Base-by-base conservation (phyloP, 257 asterid species). In the Gentiana macrophylla region DNA sequence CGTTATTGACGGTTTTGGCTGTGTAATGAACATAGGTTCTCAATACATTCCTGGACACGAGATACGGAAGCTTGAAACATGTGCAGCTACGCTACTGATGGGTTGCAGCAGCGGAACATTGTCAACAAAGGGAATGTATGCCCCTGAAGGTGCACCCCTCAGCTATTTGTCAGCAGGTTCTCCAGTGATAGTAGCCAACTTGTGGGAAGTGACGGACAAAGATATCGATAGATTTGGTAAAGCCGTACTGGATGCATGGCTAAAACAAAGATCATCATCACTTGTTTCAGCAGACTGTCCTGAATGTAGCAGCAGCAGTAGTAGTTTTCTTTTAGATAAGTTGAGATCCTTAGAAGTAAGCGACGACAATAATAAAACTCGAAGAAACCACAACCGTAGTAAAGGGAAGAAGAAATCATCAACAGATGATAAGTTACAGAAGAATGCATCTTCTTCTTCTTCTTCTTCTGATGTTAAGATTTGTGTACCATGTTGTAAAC, bases 161-260 rank as follows among this genome's bases (percentile, higher is more conserved):
- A 72, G 83, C 57, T 92, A 88, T 55, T 72, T 92, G 36, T 64
- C 76, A 7, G 98, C 93, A 0, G 97, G 98, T 45, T 88, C 97
- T 37, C 97, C 97, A 3, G 80, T 88, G 50, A 80, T 71, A 55
- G 73, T 88, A 12, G 97, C 97, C 56, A 88, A 88, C 67, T 59
- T 92, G 60, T 92, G 98, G 98, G 98, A 88, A 48, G 97, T 92
- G 50, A 92, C 98, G 0, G 98, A 92, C 64, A 92, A 80, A 65
- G 98, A 92, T 70, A 92, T 92, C 2, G 98, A 92, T 67, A 82
- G 97, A 61, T 92, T 92, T 57, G 95, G 95, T 24, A 92, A 88
- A 83, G 82, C 94, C 57, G 73, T 88, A 90, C 95, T 88, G n/a
- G 80, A 78, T 12, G 86, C 93, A 0, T 87, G 95, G 94, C 59